phyloP scores from a whole-genome alignment of 2,329 filamentous ascomycete genomes.

The Exophiala aquamarina region DNA sequence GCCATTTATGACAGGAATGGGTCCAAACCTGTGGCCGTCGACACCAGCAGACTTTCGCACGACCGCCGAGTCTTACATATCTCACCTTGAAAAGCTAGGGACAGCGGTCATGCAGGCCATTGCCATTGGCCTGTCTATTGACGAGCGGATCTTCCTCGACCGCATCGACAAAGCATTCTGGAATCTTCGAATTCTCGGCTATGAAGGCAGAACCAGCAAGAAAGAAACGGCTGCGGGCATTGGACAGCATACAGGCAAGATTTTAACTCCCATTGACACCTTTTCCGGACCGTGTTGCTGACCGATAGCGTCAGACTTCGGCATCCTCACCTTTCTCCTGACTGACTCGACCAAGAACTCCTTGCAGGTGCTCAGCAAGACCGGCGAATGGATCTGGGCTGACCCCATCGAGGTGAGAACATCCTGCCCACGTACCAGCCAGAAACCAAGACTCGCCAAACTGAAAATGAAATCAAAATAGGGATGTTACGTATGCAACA shows the following conservation, averaged over 20 bases:
- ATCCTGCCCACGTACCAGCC: background rate
- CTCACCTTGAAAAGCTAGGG: conserved; percentile 8
- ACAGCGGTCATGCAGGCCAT: conserved; percentile 16
- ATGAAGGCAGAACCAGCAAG: conserved; percentile 3
- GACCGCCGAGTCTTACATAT: conserved; percentile 16
- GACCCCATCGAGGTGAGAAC: conserved; percentile 17
- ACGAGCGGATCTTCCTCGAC: conserved; percentile 15
- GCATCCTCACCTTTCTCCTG: conserved; percentile 22
- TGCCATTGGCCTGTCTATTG: conserved; percentile 17
- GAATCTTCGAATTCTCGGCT: conserved; percentile 21
- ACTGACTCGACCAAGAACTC: conserved; percentile 19
- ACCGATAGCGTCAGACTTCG: conserved; percentile 15
- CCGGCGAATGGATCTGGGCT: conserved; percentile 19
- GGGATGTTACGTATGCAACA: conserved; percentile 45
- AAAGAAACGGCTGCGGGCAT: conserved; percentile 8
- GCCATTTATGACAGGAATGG: conserved; percentile 14
- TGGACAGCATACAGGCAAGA: conserved; percentile 16
- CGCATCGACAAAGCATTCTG: conserved; percentile 21
- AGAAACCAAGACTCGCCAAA: background rate
- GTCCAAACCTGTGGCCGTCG: conserved; percentile 16
- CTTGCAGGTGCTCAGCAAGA: conserved; percentile 17
- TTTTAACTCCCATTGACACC: background rate
- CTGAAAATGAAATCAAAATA: background rate
- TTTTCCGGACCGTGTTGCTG: background rate
- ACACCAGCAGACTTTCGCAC: conserved; percentile 4